Evolutionary conservation across 2,329 filamentous ascomycete species (phyloP), one percentile per base, ranked within the genome.

Genomic region (Aphanoascus verrucosus): DNA sequence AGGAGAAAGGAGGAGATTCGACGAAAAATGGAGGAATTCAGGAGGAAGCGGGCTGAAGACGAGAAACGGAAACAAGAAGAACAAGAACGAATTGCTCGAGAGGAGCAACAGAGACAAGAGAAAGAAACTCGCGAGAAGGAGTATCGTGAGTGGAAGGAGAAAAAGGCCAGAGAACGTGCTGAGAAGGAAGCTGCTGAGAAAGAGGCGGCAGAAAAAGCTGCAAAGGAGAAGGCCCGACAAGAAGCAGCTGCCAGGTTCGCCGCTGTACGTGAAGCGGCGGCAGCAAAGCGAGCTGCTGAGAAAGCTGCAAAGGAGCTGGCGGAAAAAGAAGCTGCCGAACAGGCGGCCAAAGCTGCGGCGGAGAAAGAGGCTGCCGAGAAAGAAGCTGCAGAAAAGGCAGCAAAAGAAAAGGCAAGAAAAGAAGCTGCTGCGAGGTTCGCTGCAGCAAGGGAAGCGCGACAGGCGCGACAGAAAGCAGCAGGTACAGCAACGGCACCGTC

Each of bases 41-140:
- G 45, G 64, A 71, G 55, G 65, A 68, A 60, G 46, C 65, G 66
- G 32, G 68, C 68, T 57, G 67, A 69, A 50, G 67, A 69, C 40
- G 58, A 69, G 31, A 62, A 64, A 7, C 66, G 69, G 52, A 69
- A 67, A 43, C 63, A 70, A 52, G 63, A 63, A 46, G 63, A 70
- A 49, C 63, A 67, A 2, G 69, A 72, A 54, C 64, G 66, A 23
- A 67, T 71, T 53, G 67, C 65, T 5, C 69, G 69, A 62, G 69
- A 72, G 54, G 67, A 68, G 45, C 63, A 71, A 50, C 62, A 63
- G 41, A 62, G 70, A 52, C 64, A 66, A 1, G 69, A 72, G 53
- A 65, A 67, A 20, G 69, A 72, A 53, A 65, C 64, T 8, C 69
- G 70, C 61, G 69, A 72, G 55, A 64, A 64, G 38, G 67, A 71